Base-by-base conservation (phyloP, 2,329 filamentous ascomycete species). In the Arthroderma sp. region DNA sequence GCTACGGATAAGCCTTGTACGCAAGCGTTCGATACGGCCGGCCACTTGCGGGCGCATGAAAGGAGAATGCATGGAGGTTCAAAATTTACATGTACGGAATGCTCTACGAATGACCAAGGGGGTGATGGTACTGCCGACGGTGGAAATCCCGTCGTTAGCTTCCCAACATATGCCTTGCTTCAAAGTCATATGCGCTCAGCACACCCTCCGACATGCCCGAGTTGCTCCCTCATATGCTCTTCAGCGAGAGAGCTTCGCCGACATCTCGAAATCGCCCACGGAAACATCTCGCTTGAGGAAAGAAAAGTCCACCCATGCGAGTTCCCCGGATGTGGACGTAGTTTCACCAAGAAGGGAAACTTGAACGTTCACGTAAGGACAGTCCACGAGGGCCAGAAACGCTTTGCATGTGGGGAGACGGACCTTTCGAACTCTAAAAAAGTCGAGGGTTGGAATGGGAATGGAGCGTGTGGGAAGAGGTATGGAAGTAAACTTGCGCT, bases 271-370 rank as follows among this genome's bases (percentile, higher is more conserved):
- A 77, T 81, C 49, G 69, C 80, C 46, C 88, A 95, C 63, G 78
- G 80, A 0, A 75, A 74, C 36, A 60, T 68, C 5, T 63, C 55
- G 22, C 54, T 81, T 6, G 71, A 78, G 46, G 76, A 83, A 43
- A 72, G 80, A 47, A 83, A 78, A 61, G 77, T 71, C 0, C 77
- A 81, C 42, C 60, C 66, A 1, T 94, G 89, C 59, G 73, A 77
- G 0, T 72, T 80, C 56, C 64, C 71, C 0, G 80, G 74, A 22
- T 95, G 88, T 61, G 70, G 67, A 45, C 85, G 84, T 57, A 77
- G 71, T 44, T 95, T 95, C 62, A 88, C 85, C 11, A 84, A 83
- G 57, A 78, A 76, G 49, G 81, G 82, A n/a, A 95, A 94, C 55
- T 71, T 94, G 42, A 83, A 81, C 10, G 77, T 80, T 0, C 89